Base-by-base conservation (phyloP, 176 grass and related monocot species). In the Guadua angustifolia region DNA sequence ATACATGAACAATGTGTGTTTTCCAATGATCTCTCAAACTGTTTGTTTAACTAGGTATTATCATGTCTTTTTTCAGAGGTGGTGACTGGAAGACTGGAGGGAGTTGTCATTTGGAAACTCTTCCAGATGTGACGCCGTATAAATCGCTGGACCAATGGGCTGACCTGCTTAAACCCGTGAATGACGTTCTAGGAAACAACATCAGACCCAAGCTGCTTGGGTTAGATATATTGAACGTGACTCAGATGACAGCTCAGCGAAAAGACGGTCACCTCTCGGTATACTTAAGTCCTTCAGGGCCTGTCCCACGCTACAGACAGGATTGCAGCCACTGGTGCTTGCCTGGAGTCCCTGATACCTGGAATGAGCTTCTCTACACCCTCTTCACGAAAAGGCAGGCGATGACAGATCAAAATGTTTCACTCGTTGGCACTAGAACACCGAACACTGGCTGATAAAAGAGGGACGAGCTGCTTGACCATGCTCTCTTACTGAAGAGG, bases 241-340 rank as follows among this genome's bases (percentile, higher is more conserved):
- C 95, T 1, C 74, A 85, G 75, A 98, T 98, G 93, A 95, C 92
- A 39, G 79, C 91, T 21, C 90, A 60, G 50, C 74, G 95, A 39
- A 98, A 91, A 88, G 95, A 98, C 2, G 92, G 95, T 1, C 93
- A 98, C 85, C 77, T 93, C 15, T 98, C 95, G 3, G 53, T 95
- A 38, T 98, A 95, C 73, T 57, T 93, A n/a, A 91, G 90, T 60
- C 35, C 75, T 63, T 86, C 84, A 66, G 89, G 87, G 6, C 87
- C 84, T 36, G 93, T 86, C 2, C 79, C 93, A 13, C 89, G 79
- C 25, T 66, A 92, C 75, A 93, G 50, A 71, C 95, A 98, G 87
- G 95, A 98, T 21, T 98, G 95, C 88, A 98, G 92, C 84, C 95
- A 98, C 57, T 98, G 95, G 95, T 98, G 95, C 85, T 84, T 98